phyloP scores from a whole-genome alignment of 225 moss, liverwort and hornwort genomes.

The Asterella californica region DNA sequence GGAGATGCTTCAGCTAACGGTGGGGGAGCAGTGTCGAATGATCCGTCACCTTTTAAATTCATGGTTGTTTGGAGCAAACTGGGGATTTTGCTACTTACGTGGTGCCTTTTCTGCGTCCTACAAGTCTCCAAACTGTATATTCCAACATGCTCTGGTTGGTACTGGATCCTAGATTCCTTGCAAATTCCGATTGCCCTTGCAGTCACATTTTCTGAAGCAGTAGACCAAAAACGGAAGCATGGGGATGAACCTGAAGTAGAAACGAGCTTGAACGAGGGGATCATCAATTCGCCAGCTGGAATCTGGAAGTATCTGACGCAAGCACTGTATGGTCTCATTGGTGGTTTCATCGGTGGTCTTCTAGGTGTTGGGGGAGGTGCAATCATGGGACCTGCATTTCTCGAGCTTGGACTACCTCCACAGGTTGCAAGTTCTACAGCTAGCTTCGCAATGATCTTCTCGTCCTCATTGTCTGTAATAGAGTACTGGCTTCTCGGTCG shows the following conservation, averaged over 20 bases:
- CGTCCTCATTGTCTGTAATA: constrained; percentile 32
- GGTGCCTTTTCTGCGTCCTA: constrained; percentile 22
- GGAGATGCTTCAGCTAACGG: neutral
- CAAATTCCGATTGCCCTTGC: constrained; percentile 34
- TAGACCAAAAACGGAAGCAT: neutral
- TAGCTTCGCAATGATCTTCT: constrained; percentile 37
- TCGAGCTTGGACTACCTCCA: constrained; percentile 29
- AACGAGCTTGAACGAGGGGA: neutral
- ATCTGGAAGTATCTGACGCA: neutral
- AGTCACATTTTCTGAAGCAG: constrained; percentile 15
- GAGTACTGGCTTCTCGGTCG: constrained; percentile 31
- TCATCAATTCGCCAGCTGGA: neutral
- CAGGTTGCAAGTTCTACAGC: constrained; percentile 32
- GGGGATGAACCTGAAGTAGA: neutral
- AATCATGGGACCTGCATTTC: constrained; percentile 31
- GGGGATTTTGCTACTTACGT: constrained; percentile 12
- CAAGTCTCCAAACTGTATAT: constrained; percentile 21
- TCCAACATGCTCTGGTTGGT: constrained; percentile 20
- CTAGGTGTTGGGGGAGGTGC: constrained; percentile 34
- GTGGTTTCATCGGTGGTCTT: constrained; percentile 31
- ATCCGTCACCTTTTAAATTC: neutral
- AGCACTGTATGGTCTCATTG: constrained; percentile 17
- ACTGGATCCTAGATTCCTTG: constrained; percentile 24
- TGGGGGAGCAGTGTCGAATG: neutral
- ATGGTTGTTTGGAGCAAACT: constrained; percentile 10